A percentile compares a stretch with the other conserved stretches of the same genome.
Evolutionary conservation across 495 filamentous ascomycete species (phyloP).

Genomic region (Aspergillus sparsus): DNA sequence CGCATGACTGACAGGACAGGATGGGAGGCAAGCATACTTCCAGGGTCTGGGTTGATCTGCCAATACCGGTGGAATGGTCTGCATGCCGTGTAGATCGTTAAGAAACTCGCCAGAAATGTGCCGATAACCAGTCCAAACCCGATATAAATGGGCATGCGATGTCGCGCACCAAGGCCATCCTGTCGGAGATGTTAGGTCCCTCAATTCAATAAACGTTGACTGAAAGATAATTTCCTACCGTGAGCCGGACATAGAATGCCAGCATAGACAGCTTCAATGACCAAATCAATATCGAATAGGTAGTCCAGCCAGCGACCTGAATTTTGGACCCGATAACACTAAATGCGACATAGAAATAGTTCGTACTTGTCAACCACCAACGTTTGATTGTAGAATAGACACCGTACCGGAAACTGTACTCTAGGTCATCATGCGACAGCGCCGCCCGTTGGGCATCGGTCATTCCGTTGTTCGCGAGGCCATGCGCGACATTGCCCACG

Average conservation of each 20-base stretch:
- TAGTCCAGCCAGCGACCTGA: conserved; percentile 55
- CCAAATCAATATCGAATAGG: conserved; percentile 54
- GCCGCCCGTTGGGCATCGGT: conserved; percentile 43
- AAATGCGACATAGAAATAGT: background rate
- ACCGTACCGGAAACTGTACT: conserved; percentile 36
- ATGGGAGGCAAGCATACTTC: conserved; percentile 37
- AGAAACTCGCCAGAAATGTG: conserved; percentile 48
- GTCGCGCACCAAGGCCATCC: conserved; percentile 38
- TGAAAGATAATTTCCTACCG: conserved; percentile 35
- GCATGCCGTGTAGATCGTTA: conserved; percentile 51
- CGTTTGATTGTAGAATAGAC: background rate
- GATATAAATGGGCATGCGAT: conserved; percentile 46
- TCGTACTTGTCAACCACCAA: background rate
- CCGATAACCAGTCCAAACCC: conserved; percentile 47
- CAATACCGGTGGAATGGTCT: conserved; percentile 51
- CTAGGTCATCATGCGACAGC: conserved; percentile 36
- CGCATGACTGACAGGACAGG: background rate
- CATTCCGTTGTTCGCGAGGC: conserved; percentile 54
- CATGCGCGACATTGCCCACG: conserved; percentile 37
- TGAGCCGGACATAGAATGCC: conserved; percentile 56
- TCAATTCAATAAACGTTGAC: background rate
- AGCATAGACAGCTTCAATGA: conserved; percentile 54
- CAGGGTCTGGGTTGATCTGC: conserved; percentile 59
- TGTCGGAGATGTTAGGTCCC: conserved; percentile 6
- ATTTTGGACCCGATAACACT: conserved; percentile 54